Evolutionary conservation across 2,329 filamentous ascomycete genomes (phyloP), one percentile per base, ranked within the genome.

Genomic region (Botrytis sinoallii): DNA sequence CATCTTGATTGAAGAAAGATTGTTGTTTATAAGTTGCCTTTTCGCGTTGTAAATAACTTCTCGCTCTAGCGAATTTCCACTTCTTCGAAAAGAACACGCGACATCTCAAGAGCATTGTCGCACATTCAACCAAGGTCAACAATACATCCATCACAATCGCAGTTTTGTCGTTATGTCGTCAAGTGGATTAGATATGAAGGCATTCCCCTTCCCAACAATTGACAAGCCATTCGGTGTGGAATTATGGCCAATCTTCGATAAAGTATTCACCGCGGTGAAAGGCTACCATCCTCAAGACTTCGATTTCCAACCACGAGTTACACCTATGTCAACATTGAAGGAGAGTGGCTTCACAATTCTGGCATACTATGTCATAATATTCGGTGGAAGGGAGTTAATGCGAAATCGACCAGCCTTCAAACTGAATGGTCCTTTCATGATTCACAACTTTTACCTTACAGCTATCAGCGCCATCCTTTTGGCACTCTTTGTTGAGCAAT

Each of bases 361-460:
- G 81, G 85, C 93, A 82, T 99, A 98, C 91, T 98, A 98, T 84
- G 85, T 92, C 78, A 86, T 97, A 85, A 96, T 98, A 81, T 97
- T 98, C 78, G 95, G 95, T 77, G 96, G 95, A 75, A 90, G 95
- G 77, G 93, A 97, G 84, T 82, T 94, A 79, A 98, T 99, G 96
- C 93, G 93, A 85, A 91, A 92, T 81, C 90, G 93, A 76, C 88
- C 91, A 82, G 88, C 95, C 35, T 92, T 96, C 86, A 93, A 97
- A 88, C 89, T 98, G 81, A 96, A 93, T 86, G 86, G 88, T 25
- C 86, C 96, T 74, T 98, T 98, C 88, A 93, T 97, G 85, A 88
- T 98, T 82, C 95, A 99, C 90, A 99, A 99, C 88, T 92, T 98
- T 81, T 91, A 95, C 86, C 87, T 99, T 81, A 98, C 95, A 66